A percentile compares a stretch with the other conserved stretches of the same genome.
Evolutionary conservation across 306 rosid genomes (phyloP).

Genomic region (Malus sieversii): DNA sequence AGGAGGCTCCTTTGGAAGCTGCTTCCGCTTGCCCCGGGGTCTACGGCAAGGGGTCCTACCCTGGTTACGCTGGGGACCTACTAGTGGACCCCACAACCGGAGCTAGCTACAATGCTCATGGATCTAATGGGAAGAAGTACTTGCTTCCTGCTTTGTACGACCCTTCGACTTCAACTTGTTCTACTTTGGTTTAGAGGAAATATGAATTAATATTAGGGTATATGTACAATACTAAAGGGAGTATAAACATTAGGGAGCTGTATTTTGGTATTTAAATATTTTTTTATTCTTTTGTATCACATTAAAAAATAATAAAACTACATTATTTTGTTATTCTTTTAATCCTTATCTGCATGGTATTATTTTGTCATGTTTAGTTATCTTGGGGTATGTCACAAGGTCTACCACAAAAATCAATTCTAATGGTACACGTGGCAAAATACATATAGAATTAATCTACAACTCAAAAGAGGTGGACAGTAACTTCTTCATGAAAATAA

Average conservation of each 20-base stretch:
- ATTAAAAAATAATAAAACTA: background rate
- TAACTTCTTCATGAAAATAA: no score
- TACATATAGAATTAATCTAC: no score
- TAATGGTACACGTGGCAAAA: no score
- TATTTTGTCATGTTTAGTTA: background rate
- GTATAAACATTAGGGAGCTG: background rate
- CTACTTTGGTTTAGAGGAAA: conserved; percentile 28
- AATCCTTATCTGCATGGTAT: no score
- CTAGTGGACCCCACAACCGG: conserved; percentile 37
- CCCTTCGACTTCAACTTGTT: conserved; percentile 44
- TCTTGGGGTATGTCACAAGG: no score
- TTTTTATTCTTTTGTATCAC: background rate
- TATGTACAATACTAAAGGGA: background rate
- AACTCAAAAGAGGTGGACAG: no score
- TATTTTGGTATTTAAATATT: background rate
- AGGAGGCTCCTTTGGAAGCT: conserved; percentile 60
- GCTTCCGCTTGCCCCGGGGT: conserved; percentile 53
- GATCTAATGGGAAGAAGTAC: conserved; percentile 40
- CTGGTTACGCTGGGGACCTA: conserved; percentile 47
- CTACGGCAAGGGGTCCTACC: conserved; percentile 57
- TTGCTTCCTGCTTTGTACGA: conserved; percentile 54
- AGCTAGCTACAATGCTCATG: conserved; percentile 52
- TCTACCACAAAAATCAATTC: no score
- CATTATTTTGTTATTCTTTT: background rate
- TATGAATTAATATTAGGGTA: background rate